Conservation (phyloP, 495 filamentous ascomycete species). For the Penicillium fimorum region DNA sequence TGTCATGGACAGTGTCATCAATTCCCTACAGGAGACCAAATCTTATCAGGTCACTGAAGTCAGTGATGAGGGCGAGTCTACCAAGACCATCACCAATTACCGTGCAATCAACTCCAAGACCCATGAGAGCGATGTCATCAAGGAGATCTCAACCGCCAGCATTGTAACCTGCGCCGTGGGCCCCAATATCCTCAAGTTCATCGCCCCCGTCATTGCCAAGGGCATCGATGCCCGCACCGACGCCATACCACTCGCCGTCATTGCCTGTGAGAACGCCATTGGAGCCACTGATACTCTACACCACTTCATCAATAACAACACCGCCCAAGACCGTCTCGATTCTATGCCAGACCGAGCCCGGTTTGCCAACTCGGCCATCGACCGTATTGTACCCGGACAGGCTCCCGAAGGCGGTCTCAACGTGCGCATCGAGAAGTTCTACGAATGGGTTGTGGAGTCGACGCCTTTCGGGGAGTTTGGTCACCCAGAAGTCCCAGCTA, state of each 20-base stretch:
- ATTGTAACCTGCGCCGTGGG: constrained; percentile 96
- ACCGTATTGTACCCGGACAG: constrained; percentile 93
- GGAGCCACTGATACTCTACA: constrained; percentile 83
- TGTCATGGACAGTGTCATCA: constrained; percentile 78
- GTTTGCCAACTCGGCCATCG: constrained; percentile 96
- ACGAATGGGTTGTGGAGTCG: constrained; percentile 93
- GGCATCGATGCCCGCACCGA: constrained; percentile 74
- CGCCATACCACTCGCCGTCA: constrained; percentile 77
- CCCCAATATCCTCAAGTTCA: constrained; percentile 91
- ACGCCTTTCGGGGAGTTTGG: constrained; percentile 67
- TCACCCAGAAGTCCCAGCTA: constrained; percentile 75
- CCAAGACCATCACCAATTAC: constrained; percentile 85
- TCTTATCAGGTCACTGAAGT: constrained; percentile 93
- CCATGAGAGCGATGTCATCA: constrained; percentile 71
- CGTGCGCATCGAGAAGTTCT: constrained; percentile 96
- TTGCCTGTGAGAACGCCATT: constrained; percentile 97
- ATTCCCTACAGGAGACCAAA: constrained; percentile 65
- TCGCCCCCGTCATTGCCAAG: constrained; percentile 90
- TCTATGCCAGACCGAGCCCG: constrained; percentile 64
- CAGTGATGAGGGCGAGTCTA: constrained; percentile 76
- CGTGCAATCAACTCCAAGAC: constrained; percentile 92
- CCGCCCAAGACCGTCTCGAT: constrained; percentile 54
- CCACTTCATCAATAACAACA: constrained; percentile 76
- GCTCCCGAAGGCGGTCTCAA: constrained; percentile 74
- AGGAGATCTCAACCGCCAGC: constrained; percentile 83